Base-by-base conservation (phyloP, 2,329 filamentous ascomycete genomes). In the Nigrospora osmanthi region DNA sequence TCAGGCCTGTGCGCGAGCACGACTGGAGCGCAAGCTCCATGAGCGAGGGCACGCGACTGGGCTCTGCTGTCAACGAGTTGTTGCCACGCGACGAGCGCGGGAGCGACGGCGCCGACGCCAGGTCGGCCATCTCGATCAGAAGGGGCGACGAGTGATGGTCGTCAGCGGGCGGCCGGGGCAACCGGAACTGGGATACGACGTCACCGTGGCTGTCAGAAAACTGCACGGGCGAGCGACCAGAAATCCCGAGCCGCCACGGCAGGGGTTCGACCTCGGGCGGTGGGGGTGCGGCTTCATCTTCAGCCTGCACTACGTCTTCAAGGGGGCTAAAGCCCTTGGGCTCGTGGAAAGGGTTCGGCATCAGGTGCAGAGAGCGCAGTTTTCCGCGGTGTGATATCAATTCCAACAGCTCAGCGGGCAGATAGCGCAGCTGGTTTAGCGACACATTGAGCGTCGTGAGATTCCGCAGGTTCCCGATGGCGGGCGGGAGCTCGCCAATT, bases 381-480 rank as follows among this genome's bases (percentile, higher is more conserved):
- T 68, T 70, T 38, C 66, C 60, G 0, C 62, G 57, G 11, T 61
- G 56, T 31, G 65, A 61, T 16, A 85, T 60, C 2, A 87, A 66
- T 19, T 74, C 61, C 1, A 87, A 66, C 1, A 87, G 64, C 55
- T 86, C 82, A 44, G 69, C 75, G 0, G 85, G 85, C 1, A 89
- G 67, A 48, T 67, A 75, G 7, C 68, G 69, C 11, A 89, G 65
- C 6, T 65, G 62, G 49, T 87, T 88, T 43, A 83, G 75, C 1
- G 81, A 77, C 10, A 89, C 54, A 52, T 87, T 87, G 35, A 89
- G 72, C 42, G 79, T 72, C 42, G 68, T 65, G 4, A 89, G 69
- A 47, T 79, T 80, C 5, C 58, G 58, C 7, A 88, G 68, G 31
- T 75, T 74, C 17, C 67, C 68, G 40, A 88, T 78, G 4, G 71